phyloP scores from a whole-genome alignment of 2,329 filamentous ascomycete genomes.

The Fusarium agapanthi region DNA sequence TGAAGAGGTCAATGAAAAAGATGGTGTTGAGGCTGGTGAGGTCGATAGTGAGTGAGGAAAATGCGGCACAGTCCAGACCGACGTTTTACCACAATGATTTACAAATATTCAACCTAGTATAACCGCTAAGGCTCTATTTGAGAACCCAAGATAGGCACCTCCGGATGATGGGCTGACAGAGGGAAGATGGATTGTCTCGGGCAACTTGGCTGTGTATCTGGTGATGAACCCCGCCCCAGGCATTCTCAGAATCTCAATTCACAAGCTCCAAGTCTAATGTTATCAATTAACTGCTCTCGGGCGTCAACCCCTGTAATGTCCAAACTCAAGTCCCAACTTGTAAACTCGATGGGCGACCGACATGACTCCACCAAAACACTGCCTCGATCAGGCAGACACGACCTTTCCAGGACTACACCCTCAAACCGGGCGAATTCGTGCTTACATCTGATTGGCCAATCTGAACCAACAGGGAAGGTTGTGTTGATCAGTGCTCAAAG shows the following conservation, averaged over 20 bases:
- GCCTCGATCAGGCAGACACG: constrained; percentile 11
- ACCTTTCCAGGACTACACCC: constrained; percentile 1
- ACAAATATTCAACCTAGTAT: background rate
- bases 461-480: background rate
- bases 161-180: background rate
- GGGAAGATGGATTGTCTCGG: background rate
- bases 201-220: background rate
- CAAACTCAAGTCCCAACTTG: fast-evolving
- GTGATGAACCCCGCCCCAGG: constrained; percentile 4
- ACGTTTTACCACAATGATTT: background rate
- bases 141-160: background rate
- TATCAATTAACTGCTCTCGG: background rate
- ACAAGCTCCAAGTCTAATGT: background rate
- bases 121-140: background rate
- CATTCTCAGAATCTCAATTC: background rate
- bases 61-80: background rate
- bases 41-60: background rate
- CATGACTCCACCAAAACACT: background rate
- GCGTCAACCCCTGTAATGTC: background rate
- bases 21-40: background rate
- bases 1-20: background rate
- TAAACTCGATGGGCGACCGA: background rate
- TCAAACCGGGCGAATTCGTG: background rate
- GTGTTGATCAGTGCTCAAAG: background rate
- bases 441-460: background rate